Evolutionary conservation across 345 rosid species (phyloP).

Genomic region (Moricandia moricandioides): DNA sequence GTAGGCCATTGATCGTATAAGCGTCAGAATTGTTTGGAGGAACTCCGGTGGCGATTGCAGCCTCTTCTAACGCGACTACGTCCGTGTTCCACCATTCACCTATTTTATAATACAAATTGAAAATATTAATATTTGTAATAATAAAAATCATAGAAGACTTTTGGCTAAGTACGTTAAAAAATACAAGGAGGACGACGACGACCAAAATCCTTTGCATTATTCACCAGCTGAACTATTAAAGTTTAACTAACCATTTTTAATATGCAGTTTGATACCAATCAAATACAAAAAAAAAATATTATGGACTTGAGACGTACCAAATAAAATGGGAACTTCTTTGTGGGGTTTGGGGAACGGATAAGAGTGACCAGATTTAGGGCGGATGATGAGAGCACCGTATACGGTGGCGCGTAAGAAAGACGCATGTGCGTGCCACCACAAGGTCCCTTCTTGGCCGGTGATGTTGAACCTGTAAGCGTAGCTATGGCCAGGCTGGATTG

Average conservation of each 20-base stretch:
- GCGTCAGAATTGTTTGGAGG: slow-evolving; percentile 70
- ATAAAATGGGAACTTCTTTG: slow-evolving; percentile 65
- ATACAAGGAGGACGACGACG: neutral
- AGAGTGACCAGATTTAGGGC: slow-evolving; percentile 53
- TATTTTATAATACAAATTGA: slow-evolving; percentile 21
- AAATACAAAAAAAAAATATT: neutral
- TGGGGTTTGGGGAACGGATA: slow-evolving; percentile 83
- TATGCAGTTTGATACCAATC: neutral
- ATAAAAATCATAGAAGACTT: neutral
- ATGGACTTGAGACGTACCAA: slow-evolving; percentile 44
- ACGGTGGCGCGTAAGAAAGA: slow-evolving; percentile 78
- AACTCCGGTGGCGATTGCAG: slow-evolving; percentile 54
- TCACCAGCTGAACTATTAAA: slow-evolving; percentile 8
- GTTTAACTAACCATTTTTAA: neutral
- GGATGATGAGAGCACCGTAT: slow-evolving; percentile 76
- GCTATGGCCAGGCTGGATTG: slow-evolving; percentile 59
- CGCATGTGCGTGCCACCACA: slow-evolving; percentile 94
- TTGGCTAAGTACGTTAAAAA: slow-evolving; percentile 1
- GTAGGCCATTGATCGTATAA: slow-evolving; percentile 79
- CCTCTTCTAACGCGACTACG: slow-evolving; percentile 54
- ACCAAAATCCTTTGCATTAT: slow-evolving; percentile 9
- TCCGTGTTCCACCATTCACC: slow-evolving; percentile 96
- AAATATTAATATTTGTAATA: neutral
- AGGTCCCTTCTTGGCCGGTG: slow-evolving; percentile 75
- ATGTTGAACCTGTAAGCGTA: slow-evolving; percentile 65